Percentiles rank a stretch among this genome's conserved stretches.
phyloP scores from a whole-genome alignment of 768 basidiomycete species.

The Termitomyces sp. region DNA sequence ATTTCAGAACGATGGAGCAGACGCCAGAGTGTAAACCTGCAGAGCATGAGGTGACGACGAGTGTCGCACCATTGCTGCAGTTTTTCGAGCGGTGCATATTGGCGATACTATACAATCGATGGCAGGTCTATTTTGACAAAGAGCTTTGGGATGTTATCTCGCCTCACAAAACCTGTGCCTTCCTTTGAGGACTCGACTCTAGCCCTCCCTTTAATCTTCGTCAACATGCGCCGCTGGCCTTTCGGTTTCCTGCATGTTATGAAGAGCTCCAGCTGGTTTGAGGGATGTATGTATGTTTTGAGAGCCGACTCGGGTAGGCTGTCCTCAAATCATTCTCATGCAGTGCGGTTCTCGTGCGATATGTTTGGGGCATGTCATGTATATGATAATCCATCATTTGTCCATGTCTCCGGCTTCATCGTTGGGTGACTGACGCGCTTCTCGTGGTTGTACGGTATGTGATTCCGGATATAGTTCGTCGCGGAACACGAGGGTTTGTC shows the following conservation, averaged over 20 bases:
- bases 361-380: neutral
- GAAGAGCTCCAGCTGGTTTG: neutral
- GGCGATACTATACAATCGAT: constrained; percentile 98
- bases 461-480: neutral
- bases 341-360: neutral
- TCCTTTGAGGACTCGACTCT: neutral
- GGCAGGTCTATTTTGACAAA: constrained; percentile 98
- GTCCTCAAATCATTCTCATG: neutral
- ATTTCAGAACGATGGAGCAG: constrained; percentile 72
- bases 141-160: constrained; percentile 44
- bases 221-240: neutral
- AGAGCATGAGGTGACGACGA: constrained; percentile 74
- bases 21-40: constrained; percentile 90
- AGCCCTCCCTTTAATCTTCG: neutral
- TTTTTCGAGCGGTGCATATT: constrained; percentile 95
- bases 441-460: neutral
- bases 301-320: neutral
- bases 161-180: neutral
- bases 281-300: neutral
- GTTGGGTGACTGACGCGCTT: neutral
- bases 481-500: neutral
- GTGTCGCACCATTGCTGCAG: constrained; percentile 89
- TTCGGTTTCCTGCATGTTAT: neutral
- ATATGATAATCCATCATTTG: neutral
- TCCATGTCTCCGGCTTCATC: neutral